A percentile compares a stretch with the other conserved stretches of the same genome.
phyloP scores from a whole-genome alignment of 148 eudicot genomes.

The Vaccinium myrtillus region DNA sequence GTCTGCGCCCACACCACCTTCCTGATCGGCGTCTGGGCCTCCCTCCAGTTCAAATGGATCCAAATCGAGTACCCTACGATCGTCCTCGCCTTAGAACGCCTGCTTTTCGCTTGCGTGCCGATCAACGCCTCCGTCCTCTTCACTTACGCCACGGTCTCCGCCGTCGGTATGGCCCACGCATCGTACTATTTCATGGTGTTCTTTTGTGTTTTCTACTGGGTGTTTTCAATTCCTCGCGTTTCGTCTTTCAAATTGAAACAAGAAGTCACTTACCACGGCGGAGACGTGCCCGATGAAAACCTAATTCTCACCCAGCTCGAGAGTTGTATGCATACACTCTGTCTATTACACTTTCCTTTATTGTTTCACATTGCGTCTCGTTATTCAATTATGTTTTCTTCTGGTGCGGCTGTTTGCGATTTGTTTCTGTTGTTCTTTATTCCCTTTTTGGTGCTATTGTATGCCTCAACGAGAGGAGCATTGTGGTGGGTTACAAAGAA shows the following conservation, averaged over 20 bases:
- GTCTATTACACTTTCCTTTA: conserved; percentile 63
- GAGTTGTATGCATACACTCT: conserved; percentile 67
- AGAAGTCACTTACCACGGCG: conserved; percentile 56
- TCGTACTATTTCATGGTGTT: conserved; percentile 76
- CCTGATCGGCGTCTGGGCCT: conserved; percentile 82
- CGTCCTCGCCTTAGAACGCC: conserved; percentile 72
- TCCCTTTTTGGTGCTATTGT: conserved; percentile 75
- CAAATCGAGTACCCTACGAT: conserved; percentile 80
- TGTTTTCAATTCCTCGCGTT: conserved; percentile 70
- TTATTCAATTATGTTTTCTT: conserved; percentile 59
- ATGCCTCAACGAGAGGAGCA: conserved; percentile 83
- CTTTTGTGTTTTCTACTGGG: conserved; percentile 74
- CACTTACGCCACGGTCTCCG: conserved; percentile 84
- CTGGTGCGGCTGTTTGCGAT: conserved; percentile 59
- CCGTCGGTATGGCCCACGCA: conserved; percentile 73
- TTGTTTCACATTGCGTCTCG: conserved; percentile 70
- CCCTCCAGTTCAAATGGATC: conserved; percentile 94
- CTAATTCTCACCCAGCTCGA: conserved; percentile 71
- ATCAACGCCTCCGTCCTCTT: conserved; percentile 52
- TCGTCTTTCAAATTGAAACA: conserved; percentile 69
- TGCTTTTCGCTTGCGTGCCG: conserved; percentile 74
- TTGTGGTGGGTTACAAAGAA: conserved; percentile 88
- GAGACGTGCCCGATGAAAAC: conserved; percentile 64
- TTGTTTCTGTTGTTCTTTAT: conserved; percentile 71
- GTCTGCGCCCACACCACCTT: conserved; percentile 59